Conservation (phyloP, 1,139 yeast genomes). For the Saccharomyces pastorianus region DNA sequence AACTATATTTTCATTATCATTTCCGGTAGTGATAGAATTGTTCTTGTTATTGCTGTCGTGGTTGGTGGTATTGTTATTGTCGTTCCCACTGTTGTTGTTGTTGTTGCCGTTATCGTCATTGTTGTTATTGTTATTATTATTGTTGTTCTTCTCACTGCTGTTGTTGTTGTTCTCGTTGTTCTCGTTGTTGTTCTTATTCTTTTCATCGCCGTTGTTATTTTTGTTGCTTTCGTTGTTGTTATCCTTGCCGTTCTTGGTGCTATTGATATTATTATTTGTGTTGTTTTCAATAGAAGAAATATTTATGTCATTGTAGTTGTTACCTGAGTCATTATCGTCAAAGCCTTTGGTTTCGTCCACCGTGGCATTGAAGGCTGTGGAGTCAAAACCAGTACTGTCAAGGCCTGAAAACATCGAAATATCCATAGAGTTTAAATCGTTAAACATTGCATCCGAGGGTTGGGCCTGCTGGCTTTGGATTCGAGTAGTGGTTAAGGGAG, state of each 20-base stretch:
- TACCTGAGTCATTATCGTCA: slow-evolving; percentile 1
- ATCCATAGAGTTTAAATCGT: slow-evolving; percentile 27
- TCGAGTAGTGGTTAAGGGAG: slow-evolving; percentile 3
- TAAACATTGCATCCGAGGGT: slow-evolving; percentile 13
- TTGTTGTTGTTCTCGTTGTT: background rate
- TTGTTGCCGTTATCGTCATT: slow-evolving; percentile 4
- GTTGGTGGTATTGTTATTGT: slow-evolving; percentile 1
- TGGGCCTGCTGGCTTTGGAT: slow-evolving; percentile 2
- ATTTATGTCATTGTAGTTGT: background rate
- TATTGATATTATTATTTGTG: background rate
- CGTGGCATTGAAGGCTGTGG: slow-evolving; percentile 14
- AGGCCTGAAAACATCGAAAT: slow-evolving; percentile 28
- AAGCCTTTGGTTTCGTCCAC: background rate
- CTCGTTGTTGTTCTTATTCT: background rate
- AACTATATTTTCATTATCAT: slow-evolving; percentile 1
- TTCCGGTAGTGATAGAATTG: slow-evolving; percentile 1
- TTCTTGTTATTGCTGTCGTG: slow-evolving; percentile 3
- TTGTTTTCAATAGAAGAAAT: background rate
- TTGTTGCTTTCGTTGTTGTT: background rate
- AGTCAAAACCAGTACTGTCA: slow-evolving; percentile 22
- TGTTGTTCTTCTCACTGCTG: background rate
- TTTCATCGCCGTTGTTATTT: background rate
- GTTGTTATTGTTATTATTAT: background rate
- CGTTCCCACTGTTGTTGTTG: slow-evolving; percentile 3
- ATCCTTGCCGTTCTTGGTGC: background rate